Evolutionary conservation across 2,329 filamentous ascomycete genomes (phyloP), one percentile per base, ranked within the genome.

Genomic region (Cladosporium cucumerinum): DNA sequence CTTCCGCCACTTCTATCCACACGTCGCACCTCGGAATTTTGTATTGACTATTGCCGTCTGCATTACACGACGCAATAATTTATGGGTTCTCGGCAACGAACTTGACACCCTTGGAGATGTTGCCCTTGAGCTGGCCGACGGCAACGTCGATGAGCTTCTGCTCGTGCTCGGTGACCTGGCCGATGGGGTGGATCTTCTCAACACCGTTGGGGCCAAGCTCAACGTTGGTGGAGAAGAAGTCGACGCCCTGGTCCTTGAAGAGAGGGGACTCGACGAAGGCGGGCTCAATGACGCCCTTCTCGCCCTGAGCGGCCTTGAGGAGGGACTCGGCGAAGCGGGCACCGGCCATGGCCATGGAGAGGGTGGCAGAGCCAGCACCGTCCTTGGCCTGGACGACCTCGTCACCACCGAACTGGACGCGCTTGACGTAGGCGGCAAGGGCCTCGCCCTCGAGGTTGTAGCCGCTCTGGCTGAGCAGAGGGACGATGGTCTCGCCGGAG

Each of bases 301-400:
- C 89, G 79, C 95, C 95, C 81, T 96, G 88, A 66, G 90, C 84
- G 75, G 95, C 95, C 82, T 92, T 93, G 82, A 99, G 90, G 75
- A 99, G 84, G 73, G 90, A 92, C 85, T 98, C 93, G 74, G 95
- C 92, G 81, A 90, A 89, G 72, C 87, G 86, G 70, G 86, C 87
- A 83, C 94, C 94, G 72, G 94, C 94, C 87, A 97, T 94, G 77
- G 94, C 94, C 94, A 99, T 99, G 84, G 93, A 97, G 74, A 98
- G 91, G 70, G 94, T 98, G 78, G 94, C 94, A 73, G 93, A 97
- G 75, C 94, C 94, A 76, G 93, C 93, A 81, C 94, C 95, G 78
- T 94, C 93, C 91, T 98, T 98, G 82, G 94, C 95, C 88, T 97
- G 87, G 84, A 98, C 94, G 73, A 98, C 94, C 89, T 98, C 94